phyloP scores from a whole-genome alignment of 2,329 filamentous ascomycete species.

The Sphaerulina musiva region DNA sequence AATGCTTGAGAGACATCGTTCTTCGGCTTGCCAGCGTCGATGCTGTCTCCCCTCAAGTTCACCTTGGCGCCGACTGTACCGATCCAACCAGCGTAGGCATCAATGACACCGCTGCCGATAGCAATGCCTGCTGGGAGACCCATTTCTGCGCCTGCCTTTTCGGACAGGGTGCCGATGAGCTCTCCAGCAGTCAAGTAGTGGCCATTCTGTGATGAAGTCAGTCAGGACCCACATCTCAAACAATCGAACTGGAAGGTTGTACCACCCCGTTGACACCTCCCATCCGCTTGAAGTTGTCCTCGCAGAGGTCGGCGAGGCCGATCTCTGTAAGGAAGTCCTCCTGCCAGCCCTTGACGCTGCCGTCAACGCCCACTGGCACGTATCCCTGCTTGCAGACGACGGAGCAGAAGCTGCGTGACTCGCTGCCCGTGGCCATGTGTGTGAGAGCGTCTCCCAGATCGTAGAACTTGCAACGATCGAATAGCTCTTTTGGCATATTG shows the following conservation, averaged over 20 bases:
- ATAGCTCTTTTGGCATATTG: slow-evolving; percentile 87
- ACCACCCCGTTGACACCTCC: slow-evolving; percentile 93
- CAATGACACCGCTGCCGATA: slow-evolving; percentile 92
- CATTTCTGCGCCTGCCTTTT: slow-evolving; percentile 74
- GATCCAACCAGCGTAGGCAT: slow-evolving; percentile 98
- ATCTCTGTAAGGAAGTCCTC: slow-evolving; percentile 85
- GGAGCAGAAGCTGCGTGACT: slow-evolving; percentile 90
- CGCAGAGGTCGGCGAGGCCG: slow-evolving; percentile 73
- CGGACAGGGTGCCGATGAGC: slow-evolving; percentile 75
- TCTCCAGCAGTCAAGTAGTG: slow-evolving; percentile 88
- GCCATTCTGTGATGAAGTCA: slow-evolving; percentile 64
- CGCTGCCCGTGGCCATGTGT: slow-evolving; percentile 85
- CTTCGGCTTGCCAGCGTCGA: slow-evolving; percentile 61
- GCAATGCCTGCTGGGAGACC: slow-evolving; percentile 82
- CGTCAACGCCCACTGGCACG: slow-evolving; percentile 93
- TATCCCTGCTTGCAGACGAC: slow-evolving; percentile 96
- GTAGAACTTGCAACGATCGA: slow-evolving; percentile 93
- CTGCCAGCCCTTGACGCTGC: slow-evolving; percentile 97
- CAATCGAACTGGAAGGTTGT: slow-evolving; percentile 34
- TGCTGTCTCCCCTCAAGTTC: slow-evolving; percentile 52
- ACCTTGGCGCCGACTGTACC: slow-evolving; percentile 98
- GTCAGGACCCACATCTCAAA: slow-evolving; percentile 12
- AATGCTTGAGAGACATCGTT: slow-evolving; percentile 93
- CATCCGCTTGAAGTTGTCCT: slow-evolving; percentile 87
- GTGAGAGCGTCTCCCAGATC: slow-evolving; percentile 89